A percentile compares a stretch with the other conserved stretches of the same genome.
These are phyloP conservation scores for Gentiana straminea DNA, from an alignment of 257 asterid genomes.

Conservation along the genomic window DNA sequence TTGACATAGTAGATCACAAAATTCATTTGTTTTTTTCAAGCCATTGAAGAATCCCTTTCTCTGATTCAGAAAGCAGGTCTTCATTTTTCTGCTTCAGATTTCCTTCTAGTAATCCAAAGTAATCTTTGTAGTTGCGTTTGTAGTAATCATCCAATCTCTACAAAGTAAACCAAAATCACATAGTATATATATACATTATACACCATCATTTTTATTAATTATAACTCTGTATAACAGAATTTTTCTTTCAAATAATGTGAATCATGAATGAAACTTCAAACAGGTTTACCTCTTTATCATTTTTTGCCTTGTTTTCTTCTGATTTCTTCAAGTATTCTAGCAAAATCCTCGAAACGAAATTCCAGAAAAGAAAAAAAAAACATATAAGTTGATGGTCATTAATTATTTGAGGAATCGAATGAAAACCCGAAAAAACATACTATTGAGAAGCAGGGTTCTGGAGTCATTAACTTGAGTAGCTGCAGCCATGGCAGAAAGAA, in stretches of 20 bases:
- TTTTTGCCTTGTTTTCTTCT: conserved; percentile 68
- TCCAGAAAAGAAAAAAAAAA: not conserved
- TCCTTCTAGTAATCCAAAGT: conserved; percentile 70
- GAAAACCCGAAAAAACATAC: conserved; percentile 20
- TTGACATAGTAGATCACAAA: not conserved
- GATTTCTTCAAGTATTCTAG: conserved; percentile 76
- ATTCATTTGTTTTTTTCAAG: conserved; percentile 47
- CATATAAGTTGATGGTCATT: not conserved
- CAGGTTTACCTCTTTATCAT: conserved; percentile 73
- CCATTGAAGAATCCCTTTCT: conserved; percentile 74
- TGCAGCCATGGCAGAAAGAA: conserved; percentile 31
- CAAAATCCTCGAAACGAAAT: not conserved
- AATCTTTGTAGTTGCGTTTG: conserved; percentile 75
- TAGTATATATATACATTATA: no score
- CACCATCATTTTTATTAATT: no score
- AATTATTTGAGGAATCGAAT: not conserved
- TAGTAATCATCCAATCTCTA: conserved; percentile 71
- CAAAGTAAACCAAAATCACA: not conserved
- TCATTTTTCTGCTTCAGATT: conserved; percentile 50
- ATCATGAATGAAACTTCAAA: no score
- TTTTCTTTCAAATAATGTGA: no score
- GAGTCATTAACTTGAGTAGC: conserved; percentile 39
- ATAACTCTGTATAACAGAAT: no score
- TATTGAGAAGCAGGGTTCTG: conserved; percentile 53
- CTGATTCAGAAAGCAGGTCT: conserved; percentile 43